These are phyloP conservation scores for Mucor plumbeus DNA, from an alignment of 371 early-diverging fungal species.

Conservation along the genomic window DNA sequence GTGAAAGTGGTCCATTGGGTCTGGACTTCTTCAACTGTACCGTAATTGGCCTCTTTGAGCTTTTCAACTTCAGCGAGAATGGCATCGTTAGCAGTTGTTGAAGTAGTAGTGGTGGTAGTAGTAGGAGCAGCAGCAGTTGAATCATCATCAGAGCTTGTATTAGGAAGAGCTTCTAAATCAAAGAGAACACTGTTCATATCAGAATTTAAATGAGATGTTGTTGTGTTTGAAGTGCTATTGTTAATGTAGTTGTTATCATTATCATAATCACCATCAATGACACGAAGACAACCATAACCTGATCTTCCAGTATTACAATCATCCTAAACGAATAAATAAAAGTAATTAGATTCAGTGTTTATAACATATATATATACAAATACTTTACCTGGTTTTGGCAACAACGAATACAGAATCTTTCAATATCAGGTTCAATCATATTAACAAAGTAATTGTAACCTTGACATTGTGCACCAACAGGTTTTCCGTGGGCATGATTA, in stretches of 20 bases:
- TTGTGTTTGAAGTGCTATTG: background rate
- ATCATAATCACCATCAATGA: conserved; percentile 48
- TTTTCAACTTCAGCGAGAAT: conserved; percentile 26
- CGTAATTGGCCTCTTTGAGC: conserved; percentile 8
- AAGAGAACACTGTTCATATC: conserved; percentile 21
- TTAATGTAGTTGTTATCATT: conserved; percentile 21
- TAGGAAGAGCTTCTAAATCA: conserved; percentile 19
- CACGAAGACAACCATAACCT: conserved; percentile 43
- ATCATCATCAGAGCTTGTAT: background rate
- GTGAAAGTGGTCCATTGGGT: conserved; percentile 29
- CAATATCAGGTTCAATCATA: conserved; percentile 52
- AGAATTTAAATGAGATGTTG: conserved; percentile 15
- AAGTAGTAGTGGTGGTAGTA: conserved; percentile 3
- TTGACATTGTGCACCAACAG: conserved; percentile 44
- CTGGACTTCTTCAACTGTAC: conserved; percentile 23
- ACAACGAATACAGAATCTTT: conserved; percentile 55
- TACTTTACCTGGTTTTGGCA: conserved; percentile 37
- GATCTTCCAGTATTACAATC: conserved; percentile 49
- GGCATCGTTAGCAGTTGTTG: conserved; percentile 13
- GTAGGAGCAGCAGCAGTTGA: background rate
- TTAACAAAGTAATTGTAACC: conserved; percentile 54
- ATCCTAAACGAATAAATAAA: conserved; percentile 18
- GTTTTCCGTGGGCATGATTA: conserved; percentile 38
- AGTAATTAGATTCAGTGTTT: background rate
- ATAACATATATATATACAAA: background rate